phyloP scores from a whole-genome alignment of 495 filamentous ascomycete genomes.

The Friedmanniomyces simplex region DNA sequence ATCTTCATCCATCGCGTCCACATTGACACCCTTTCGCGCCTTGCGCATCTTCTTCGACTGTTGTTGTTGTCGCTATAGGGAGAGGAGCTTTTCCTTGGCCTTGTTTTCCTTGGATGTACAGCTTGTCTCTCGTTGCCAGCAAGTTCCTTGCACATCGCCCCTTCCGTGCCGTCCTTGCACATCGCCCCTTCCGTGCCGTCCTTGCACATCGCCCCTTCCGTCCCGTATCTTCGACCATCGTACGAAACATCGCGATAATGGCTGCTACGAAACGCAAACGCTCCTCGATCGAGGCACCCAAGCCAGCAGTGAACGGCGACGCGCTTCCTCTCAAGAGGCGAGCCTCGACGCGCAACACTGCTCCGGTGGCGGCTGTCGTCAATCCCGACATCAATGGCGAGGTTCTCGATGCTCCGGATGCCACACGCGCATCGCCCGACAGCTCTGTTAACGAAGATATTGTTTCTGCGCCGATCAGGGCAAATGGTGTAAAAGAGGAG shows the following conservation, averaged over 20 bases:
- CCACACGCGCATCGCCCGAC: slow-evolving; percentile 37
- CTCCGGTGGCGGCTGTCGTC: background rate
- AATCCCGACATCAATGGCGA: slow-evolving; percentile 37
- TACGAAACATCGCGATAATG: slow-evolving; percentile 11
- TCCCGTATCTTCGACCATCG: background rate
- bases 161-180: too few relatives aligned
- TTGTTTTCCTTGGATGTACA: background rate
- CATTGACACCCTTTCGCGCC: too few relatives aligned
- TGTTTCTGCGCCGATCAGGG: slow-evolving; percentile 24
- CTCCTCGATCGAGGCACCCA: background rate
- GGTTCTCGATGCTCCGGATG: slow-evolving; percentile 35
- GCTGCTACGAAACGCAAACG: slow-evolving; percentile 15
- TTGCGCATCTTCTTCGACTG: too few relatives aligned
- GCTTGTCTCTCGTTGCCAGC: background rate
- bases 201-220: background rate
- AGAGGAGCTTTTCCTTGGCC: too few relatives aligned
- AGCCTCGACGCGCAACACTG: slow-evolving; percentile 2
- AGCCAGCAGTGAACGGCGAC: slow-evolving; percentile 1
- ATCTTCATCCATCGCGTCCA: too few relatives aligned
- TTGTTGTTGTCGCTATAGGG: too few relatives aligned
- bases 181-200: too few relatives aligned
- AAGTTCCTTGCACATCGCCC: too few relatives aligned
- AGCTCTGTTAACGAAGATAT: slow-evolving; percentile 28
- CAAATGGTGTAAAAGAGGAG: slow-evolving; percentile 5
- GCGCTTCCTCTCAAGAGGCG: slow-evolving; percentile 4